These are phyloP conservation scores for Eimeria necatrix DNA, from an alignment of 169 alveolate genomes.

Conservation along the genomic window DNA sequence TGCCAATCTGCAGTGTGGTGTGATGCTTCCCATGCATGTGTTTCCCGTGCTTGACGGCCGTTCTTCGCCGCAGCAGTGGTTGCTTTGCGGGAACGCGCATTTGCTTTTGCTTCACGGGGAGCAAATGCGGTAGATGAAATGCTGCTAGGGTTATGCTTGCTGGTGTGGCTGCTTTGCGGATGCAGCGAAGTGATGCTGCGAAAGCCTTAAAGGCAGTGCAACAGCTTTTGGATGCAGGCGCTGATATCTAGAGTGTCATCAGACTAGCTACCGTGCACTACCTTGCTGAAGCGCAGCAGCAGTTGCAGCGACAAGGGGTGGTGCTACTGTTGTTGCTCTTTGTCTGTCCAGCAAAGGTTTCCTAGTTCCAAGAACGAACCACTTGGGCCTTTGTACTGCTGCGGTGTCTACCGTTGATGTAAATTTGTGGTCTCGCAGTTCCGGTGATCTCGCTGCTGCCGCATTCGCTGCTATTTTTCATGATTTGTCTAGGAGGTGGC, in stretches of 20 bases:
- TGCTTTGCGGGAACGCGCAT: neutral
- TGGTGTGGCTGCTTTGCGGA: neutral
- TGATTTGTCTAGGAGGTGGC: neutral
- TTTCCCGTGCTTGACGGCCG: neutral
- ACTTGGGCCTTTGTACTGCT: neutral
- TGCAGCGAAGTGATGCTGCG: slow-evolving; percentile 48
- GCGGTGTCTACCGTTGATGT: neutral
- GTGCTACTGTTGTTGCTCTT: too few relatives aligned
- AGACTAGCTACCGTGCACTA: too few relatives aligned
- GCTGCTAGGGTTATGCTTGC: neutral
- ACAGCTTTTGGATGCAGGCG: neutral
- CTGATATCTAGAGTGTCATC: neutral
- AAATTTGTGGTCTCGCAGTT: too few relatives aligned
- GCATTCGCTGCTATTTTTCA: neutral
- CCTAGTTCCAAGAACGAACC: too few relatives aligned
- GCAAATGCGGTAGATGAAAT: neutral
- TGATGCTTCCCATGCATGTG: neutral
- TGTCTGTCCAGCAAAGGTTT: too few relatives aligned
- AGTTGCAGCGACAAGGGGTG: too few relatives aligned
- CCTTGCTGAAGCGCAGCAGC: too few relatives aligned
- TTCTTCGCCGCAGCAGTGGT: neutral
- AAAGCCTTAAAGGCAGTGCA: slow-evolving; percentile 29
- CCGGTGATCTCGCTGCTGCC: neutral
- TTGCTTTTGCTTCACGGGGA: neutral
- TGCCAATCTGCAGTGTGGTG: neutral